Evolutionary conservation across 2,329 filamentous ascomycete genomes (phyloP), one percentile per base, ranked within the genome.

Genomic region (Conoideocrella luteorostrata): DNA sequence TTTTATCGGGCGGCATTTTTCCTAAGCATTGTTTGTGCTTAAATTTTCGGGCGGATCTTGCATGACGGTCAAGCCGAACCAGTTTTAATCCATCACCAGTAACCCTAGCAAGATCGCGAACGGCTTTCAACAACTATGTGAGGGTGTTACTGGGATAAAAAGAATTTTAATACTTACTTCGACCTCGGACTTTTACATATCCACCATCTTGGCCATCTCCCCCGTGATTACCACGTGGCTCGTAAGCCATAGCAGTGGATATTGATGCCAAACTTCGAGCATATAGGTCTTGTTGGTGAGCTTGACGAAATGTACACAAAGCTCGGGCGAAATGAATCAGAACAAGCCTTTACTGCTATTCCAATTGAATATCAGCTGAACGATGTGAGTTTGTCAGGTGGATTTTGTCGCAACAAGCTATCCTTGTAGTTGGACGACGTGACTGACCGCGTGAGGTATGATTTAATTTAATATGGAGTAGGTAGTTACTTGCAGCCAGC

Each of bases 211-310:
- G 64, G 7, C 65, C 65, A 15, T 63, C 60, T 35, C 62, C 68
- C 47, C 65, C 67, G 53, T 70, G 65, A 52, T 75, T 72, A 56
- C 72, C 69, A 51, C 73, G 69, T 60, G 71, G 68, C 66, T 76
- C 72, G 58, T 75, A 76, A 55, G 74, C 69, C 74, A 77, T 77
- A 44, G 52, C 53, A 51, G 22, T 18, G 39, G 38, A 32, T 35
- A 39, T 15, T 22, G 20, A 39, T 22, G 15, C 39, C 34, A n/a
- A 43, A 21, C 7, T 35, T 42, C 34, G 33, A 28, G 33, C 46
- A 47, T 47, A 34, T 21, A 43, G 29, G 46, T 40, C 41, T 18
- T 35, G 22, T 26, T 20, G 24, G 40, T 22, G 18, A 32, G 39
- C 17, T 13, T 15, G 33, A 21, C 10, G 26, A 21, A 12, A 39